Evolutionary conservation across 129 eudicot genomes (phyloP), one percentile per base, ranked within the genome.

Genomic region (Flaveria brownii): DNA sequence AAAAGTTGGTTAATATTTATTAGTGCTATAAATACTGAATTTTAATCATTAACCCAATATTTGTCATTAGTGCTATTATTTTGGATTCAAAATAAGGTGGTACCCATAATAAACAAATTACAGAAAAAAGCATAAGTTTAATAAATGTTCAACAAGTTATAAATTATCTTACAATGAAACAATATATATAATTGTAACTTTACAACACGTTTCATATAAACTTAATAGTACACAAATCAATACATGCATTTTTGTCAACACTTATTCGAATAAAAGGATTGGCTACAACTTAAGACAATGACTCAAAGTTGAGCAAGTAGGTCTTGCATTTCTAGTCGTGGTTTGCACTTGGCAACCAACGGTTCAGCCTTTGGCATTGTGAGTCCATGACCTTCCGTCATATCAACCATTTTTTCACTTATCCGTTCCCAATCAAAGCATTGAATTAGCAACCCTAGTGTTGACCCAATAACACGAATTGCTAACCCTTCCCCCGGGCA

Each of bases 401-500:
- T 73, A 68, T 82, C 86, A 41, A 81, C 26, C 66, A 68, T 72
- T 39, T 81, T 84, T 49, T 81, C 74, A 2, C 78, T 33, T 17
- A 20, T 5, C 2, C 81, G 69, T 30, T 68, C 76, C 83, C 81
- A 85, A 18, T 84, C 84, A 42, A 83, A 83, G 28, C 87, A 83
- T 41, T 75, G 84, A 80, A 84, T 54, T 0, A 84, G 55, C 15
- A 80, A 62, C 6, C 82, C 84, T 65, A 80, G 55, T 9, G 75
- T 75, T 66, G 72, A 77, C 60, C 78, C 73, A 60, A 79, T 16
- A 17, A 80, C 61, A 9, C 74, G 43, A 39, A 69, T 54, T 0
- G 81, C 86, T 50, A 82, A 33, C 13, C 56, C 61, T 46, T 78
- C 80, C 9, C 89, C 89, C 0, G 84, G 86, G 46, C 89, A 86